These are phyloP conservation scores for Edaphochlamys debaryana DNA, from an alignment of 139 green algal genomes.

Conservation along the genomic window DNA sequence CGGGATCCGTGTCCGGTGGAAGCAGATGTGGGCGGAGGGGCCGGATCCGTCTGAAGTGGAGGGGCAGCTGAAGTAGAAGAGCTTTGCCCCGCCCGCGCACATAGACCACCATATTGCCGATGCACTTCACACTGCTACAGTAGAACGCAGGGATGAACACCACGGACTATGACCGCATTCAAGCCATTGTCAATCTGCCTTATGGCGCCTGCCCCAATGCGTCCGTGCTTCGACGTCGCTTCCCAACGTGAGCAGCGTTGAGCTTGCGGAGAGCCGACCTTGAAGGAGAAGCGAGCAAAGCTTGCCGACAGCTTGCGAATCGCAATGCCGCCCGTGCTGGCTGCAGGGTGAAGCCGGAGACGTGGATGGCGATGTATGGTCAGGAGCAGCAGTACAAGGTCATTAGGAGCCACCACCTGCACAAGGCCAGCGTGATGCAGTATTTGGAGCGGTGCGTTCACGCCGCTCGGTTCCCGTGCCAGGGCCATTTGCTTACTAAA, in stretches of 20 bases:
- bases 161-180: conserved; percentile 9
- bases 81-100: too few species aligned
- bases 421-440: conserved; percentile 53
- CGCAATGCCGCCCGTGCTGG: too few species aligned
- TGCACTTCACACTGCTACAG: too few species aligned
- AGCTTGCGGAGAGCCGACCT: neutral
- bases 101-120: too few species aligned
- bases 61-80: too few species aligned
- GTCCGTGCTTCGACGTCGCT: neutral
- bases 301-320: neutral
- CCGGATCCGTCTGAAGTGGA: too few species aligned
- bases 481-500: too few species aligned
- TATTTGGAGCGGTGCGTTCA: conserved; percentile 55
- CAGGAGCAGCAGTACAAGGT: conserved; percentile 76
- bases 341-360: conserved; percentile 61
- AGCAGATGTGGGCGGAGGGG: too few species aligned
- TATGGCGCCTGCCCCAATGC: conserved; percentile 22
- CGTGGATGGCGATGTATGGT: conserved; percentile 72
- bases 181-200: neutral
- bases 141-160: neutral
- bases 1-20: too few species aligned
- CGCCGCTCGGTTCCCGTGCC: too few species aligned
- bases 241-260: neutral
- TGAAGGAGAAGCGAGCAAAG: neutral
- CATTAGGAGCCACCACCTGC: conserved; percentile 67